phyloP scores from a whole-genome alignment of 2,329 filamentous ascomycete species.

The Metarhizium robertsii region DNA sequence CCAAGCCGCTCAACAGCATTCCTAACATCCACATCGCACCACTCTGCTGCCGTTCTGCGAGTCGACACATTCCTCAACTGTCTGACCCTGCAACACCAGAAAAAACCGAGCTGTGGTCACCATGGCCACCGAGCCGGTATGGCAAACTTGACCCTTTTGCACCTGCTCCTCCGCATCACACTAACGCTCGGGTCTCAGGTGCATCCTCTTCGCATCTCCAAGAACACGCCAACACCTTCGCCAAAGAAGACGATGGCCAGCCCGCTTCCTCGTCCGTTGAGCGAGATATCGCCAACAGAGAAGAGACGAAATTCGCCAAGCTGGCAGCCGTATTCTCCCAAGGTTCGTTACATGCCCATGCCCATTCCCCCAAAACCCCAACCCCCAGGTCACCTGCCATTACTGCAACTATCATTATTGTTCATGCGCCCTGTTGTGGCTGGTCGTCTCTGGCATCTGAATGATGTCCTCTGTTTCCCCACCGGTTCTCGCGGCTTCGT shows the following conservation, averaged over 20 bases:
- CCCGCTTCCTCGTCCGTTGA: constrained; percentile 63
- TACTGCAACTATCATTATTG: not conserved
- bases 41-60: constrained; percentile 5
- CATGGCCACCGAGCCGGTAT: constrained; percentile 31
- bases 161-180: not conserved
- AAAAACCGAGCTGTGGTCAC: constrained; percentile 15
- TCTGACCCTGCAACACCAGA: constrained; percentile 11
- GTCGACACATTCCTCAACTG: constrained; percentile 19
- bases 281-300: constrained; percentile 81
- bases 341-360: constrained; percentile 20
- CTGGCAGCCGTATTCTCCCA: constrained; percentile 56
- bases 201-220: constrained; percentile 72
- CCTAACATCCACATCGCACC: constrained; percentile 10
- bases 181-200: constrained; percentile 37
- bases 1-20: constrained; percentile 16
- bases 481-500: not conserved
- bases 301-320: constrained; percentile 86
- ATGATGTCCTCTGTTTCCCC: not conserved
- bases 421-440: not conserved
- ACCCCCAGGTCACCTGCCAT: not conserved
- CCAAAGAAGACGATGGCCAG: constrained; percentile 57
- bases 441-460: not conserved
- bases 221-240: constrained; percentile 49
- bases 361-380: not conserved
- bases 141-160: constrained; percentile 12